Conservation (phyloP, 305 asterid species). For the Fraxinus xanthoxyloides region DNA sequence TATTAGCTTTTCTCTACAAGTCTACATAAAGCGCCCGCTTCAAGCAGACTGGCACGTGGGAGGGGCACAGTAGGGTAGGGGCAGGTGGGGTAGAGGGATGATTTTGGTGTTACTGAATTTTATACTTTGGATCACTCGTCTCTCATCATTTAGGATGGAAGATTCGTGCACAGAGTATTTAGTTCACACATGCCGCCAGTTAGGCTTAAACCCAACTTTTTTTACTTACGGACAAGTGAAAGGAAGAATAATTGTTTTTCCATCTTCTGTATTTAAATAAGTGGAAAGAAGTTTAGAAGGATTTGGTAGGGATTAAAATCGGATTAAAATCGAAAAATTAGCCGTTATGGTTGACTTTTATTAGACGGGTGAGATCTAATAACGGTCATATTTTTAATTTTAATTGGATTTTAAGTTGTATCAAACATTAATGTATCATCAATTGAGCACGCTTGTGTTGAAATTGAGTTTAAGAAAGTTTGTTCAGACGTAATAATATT, state of each 20-base stretch:
- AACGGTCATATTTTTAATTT: too few relatives aligned
- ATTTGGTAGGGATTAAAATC: too few relatives aligned
- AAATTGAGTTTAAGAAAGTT: background rate
- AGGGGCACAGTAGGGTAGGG: slow-evolving; percentile 16
- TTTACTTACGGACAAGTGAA: background rate
- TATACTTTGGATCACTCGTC: slow-evolving; percentile 27
- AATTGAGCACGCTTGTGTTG: background rate
- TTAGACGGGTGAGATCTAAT: too few relatives aligned
- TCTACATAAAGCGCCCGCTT: slow-evolving; percentile 11
- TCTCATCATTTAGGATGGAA: slow-evolving; percentile 26
- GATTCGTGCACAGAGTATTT: slow-evolving; percentile 35
- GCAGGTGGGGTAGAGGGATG: background rate
- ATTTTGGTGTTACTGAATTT: background rate
- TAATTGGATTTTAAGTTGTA: too few relatives aligned
- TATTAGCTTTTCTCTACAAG: slow-evolving; percentile 17
- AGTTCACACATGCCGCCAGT: slow-evolving; percentile 50
- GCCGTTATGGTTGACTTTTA: too few relatives aligned
- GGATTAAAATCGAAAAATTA: too few relatives aligned
- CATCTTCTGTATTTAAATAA: background rate
- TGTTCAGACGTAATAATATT: background rate
- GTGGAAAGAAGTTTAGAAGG: background rate
- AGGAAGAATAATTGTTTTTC: background rate
- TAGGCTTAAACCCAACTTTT: slow-evolving; percentile 14
- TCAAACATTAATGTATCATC: background rate
- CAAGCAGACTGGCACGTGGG: slow-evolving; percentile 2